Conservation (phyloP, 1,284 basidiomycete species). For the Sparassis latifolia region DNA sequence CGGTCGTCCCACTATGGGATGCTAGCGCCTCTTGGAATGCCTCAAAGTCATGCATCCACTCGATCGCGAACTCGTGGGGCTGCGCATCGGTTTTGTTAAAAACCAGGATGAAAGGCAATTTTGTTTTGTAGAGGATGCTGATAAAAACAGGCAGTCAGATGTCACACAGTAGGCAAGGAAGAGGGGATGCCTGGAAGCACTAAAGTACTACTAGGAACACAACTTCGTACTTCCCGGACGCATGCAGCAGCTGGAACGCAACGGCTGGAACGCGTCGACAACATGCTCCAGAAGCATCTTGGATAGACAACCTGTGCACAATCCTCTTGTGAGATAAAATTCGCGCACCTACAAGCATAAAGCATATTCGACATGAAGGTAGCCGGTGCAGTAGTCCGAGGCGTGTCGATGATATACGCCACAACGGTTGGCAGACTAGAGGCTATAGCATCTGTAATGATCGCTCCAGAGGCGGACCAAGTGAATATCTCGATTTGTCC, state of each 20-base stretch:
- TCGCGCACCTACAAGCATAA: slow-evolving; percentile 87
- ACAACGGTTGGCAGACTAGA: slow-evolving; percentile 90
- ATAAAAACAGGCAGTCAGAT: neutral
- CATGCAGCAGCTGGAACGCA: no score
- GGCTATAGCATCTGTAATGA: slow-evolving; percentile 97
- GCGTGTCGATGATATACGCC: slow-evolving; percentile 97
- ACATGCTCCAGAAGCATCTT: no score
- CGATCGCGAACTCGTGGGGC: slow-evolving; percentile 85
- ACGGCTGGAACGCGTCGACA: no score
- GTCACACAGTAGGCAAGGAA: neutral
- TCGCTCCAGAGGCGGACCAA: slow-evolving; percentile 98
- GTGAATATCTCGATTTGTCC: slow-evolving; percentile 99
- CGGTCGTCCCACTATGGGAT: slow-evolving; percentile 55
- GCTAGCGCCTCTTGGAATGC: slow-evolving; percentile 73
- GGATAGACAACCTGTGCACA: no score
- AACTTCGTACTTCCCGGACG: no score
- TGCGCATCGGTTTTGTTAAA: slow-evolving; percentile 98
- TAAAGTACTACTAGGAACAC: neutral
- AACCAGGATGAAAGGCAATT: slow-evolving; percentile 93
- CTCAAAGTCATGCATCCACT: slow-evolving; percentile 99
- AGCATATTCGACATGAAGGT: slow-evolving; percentile 99
- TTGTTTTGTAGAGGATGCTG: slow-evolving; percentile 98
- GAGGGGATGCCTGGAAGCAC: neutral
- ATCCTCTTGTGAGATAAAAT: neutral
- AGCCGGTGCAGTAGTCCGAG: slow-evolving; percentile 88